phyloP scores from a whole-genome alignment of 1,284 basidiomycete species.

The Sphaerobolus stellatus region DNA sequence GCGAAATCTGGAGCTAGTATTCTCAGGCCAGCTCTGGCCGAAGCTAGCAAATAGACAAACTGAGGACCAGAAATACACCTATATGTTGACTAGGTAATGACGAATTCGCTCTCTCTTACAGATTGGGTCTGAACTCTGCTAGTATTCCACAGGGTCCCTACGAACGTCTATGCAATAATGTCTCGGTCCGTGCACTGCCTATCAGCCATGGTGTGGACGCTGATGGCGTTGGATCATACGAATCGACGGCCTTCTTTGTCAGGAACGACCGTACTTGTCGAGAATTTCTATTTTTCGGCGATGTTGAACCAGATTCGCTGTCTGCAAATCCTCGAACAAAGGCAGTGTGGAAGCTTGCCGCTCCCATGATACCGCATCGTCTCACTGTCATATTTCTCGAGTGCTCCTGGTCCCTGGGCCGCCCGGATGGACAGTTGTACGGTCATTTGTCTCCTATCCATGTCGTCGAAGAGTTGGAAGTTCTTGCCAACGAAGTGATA shows the following conservation, averaged over 20 bases:
- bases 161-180: slow-evolving; percentile 45
- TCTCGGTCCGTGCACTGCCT: slow-evolving; percentile 67
- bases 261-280: slow-evolving; percentile 53
- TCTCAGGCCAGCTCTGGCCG: slow-evolving; percentile 79
- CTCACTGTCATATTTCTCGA: slow-evolving; percentile 78
- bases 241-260: slow-evolving; percentile 76
- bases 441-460: slow-evolving; percentile 79
- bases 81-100: slow-evolving; percentile 12
- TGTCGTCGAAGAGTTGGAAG: slow-evolving; percentile 61
- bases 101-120: not conserved
- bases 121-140: not conserved
- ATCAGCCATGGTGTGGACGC: slow-evolving; percentile 66
- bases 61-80: slow-evolving; percentile 42
- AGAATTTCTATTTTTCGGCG: slow-evolving; percentile 83
- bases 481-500: slow-evolving; percentile 61
- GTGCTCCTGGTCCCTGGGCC: slow-evolving; percentile 73
- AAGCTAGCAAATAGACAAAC: slow-evolving; percentile 75
- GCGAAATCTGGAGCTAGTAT: slow-evolving; percentile 68
- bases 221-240: slow-evolving; percentile 47
- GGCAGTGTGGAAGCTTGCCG: slow-evolving; percentile 70
- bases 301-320: slow-evolving; percentile 76
- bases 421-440: slow-evolving; percentile 59
- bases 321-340: slow-evolving; percentile 55
- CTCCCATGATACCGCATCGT: slow-evolving; percentile 54
- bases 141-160: slow-evolving; percentile 40